Evolutionary conservation across 1,284 basidiomycete species (phyloP).

Genomic region (Schizophyllum amplum): DNA sequence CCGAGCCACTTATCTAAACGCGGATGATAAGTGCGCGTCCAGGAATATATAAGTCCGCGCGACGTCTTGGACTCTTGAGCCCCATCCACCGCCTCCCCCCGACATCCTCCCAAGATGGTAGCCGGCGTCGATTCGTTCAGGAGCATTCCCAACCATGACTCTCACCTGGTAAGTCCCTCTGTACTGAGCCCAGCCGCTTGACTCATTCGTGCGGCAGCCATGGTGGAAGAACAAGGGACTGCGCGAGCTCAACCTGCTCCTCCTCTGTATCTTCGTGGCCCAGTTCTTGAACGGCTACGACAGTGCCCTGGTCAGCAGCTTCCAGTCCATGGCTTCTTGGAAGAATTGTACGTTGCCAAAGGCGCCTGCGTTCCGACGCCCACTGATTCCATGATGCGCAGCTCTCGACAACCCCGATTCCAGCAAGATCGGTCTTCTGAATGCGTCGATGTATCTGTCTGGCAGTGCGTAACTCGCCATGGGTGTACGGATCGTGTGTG

Average conservation of each 20-base stretch:
- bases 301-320: slow-evolving; percentile 4
- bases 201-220: not conserved
- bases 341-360: slow-evolving; percentile 1
- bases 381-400: not conserved
- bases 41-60: not conserved
- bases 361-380: no score
- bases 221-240: slow-evolving; percentile 9
- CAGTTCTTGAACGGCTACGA: slow-evolving; percentile 9
- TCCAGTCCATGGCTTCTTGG: slow-evolving; percentile 7
- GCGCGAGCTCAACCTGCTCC: slow-evolving; percentile 5
- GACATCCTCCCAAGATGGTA: not conserved
- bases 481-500: no score
- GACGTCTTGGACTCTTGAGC: not conserved
- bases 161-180: slow-evolving; percentile 2
- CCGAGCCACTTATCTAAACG: not conserved
- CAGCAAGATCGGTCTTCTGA: slow-evolving; percentile 6
- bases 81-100: not conserved
- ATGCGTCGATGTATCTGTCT: slow-evolving; percentile 7
- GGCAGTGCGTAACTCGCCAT: not conserved
- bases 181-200: no score
- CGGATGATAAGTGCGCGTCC: not conserved
- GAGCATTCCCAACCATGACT: slow-evolving; percentile 8
- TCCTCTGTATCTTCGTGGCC: slow-evolving; percentile 4
- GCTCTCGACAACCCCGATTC: not conserved
- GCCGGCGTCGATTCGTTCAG: slow-evolving; percentile 5